Evolutionary conservation across 2,329 filamentous ascomycete genomes (phyloP).

Genomic region (Alternaria alternata): DNA sequence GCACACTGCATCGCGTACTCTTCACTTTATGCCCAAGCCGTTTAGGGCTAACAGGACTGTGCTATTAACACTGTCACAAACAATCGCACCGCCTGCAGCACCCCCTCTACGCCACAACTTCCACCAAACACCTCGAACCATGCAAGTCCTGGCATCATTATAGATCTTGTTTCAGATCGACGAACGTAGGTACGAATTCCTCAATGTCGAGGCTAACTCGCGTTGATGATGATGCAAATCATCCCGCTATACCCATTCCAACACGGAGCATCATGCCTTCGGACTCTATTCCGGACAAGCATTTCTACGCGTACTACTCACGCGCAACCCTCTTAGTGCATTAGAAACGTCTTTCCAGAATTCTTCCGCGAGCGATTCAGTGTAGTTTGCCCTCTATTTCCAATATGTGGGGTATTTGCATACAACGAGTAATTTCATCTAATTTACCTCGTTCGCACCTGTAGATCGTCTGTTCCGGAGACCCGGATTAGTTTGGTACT

Average conservation of each 20-base stretch:
- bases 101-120: background rate
- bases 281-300: conserved; percentile 9
- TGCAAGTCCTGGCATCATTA: too few relatives aligned
- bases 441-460: conserved; percentile 35
- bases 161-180: background rate
- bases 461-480: conserved; percentile 22
- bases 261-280: conserved; percentile 17
- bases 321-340: conserved; percentile 12
- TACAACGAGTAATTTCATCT: conserved; percentile 32
- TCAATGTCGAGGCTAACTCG: background rate
- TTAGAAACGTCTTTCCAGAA: conserved; percentile 13
- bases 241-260: conserved; percentile 14
- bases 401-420: conserved; percentile 30
- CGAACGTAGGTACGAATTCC: background rate
- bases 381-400: conserved; percentile 11
- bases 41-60: background rate
- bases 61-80: background rate
- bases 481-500: conserved; percentile 24
- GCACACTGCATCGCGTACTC: background rate
- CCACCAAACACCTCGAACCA: background rate
- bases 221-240: background rate
- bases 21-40: background rate
- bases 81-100: background rate
- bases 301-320: conserved; percentile 3
- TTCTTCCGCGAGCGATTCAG: conserved; percentile 29